Percentiles rank a stretch among this genome's conserved stretches.
Conservation (phyloP, 1,284 basidiomycete species). For the Puccinia horiana region DNA sequence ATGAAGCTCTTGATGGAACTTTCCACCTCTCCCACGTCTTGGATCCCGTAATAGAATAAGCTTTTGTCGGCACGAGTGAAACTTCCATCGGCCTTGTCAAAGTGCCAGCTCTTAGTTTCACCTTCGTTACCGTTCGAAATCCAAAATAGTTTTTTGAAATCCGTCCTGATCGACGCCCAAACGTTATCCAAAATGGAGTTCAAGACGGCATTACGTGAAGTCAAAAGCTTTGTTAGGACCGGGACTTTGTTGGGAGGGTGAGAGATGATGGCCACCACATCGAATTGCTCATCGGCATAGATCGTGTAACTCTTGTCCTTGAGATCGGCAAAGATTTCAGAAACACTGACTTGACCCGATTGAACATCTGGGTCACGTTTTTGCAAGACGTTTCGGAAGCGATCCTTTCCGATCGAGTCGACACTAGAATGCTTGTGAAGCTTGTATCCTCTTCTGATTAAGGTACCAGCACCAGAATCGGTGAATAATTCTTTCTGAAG, state of each 20-base stretch:
- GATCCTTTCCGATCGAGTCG: conserved; percentile 83
- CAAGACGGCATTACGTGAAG: conserved; percentile 82
- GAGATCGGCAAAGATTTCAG: conserved; percentile 81
- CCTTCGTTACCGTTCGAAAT: conserved; percentile 84
- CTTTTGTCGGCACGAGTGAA: conserved; percentile 89
- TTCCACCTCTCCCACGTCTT: conserved; percentile 90
- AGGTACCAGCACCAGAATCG: conserved; percentile 93
- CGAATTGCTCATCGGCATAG: conserved; percentile 95
- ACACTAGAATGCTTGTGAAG: conserved; percentile 84
- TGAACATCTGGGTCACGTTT: conserved; percentile 92
- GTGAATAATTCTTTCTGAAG: conserved; percentile 99
- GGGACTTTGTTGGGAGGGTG: conserved; percentile 86
- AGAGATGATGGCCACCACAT: conserved; percentile 90
- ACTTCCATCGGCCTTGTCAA: conserved; percentile 94
- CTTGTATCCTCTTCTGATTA: conserved; percentile 96
- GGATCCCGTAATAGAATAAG: conserved; percentile 96
- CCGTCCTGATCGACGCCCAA: conserved; percentile 90
- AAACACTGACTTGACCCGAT: conserved; percentile 79
- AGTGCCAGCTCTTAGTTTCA: conserved; percentile 87
- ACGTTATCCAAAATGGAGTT: conserved; percentile 97
- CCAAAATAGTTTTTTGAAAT: conserved; percentile 94
- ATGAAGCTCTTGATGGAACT: conserved; percentile 79
- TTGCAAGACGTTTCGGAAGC: conserved; percentile 86
- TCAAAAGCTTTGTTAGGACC: conserved; percentile 87
- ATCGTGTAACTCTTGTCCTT: conserved; percentile 75